Base-by-base conservation (phyloP, 75 land plant species). In the Pinus tabuliformis region DNA sequence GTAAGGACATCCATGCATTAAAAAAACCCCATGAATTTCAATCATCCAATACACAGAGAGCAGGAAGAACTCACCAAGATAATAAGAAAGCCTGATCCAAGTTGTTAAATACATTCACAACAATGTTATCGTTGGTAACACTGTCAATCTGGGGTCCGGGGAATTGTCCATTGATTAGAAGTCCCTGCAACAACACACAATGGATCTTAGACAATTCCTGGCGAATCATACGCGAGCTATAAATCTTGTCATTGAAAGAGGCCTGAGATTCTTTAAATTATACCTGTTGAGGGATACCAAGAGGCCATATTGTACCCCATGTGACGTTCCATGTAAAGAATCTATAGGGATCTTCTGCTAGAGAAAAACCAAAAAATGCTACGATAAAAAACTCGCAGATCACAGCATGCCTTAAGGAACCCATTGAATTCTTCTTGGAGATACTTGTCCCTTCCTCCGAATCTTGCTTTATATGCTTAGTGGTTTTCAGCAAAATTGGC, bases 71-170 rank as follows among this genome's bases (percentile, higher is more conserved):
- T 62, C 3, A 62, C 64, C 64, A 62, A 24, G 64, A 62, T 28
- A 62, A 26, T 62, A 62, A 15, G 64, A 62, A 62, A 62, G 64
- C 30, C 33, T 62, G 30, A 62, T 62, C 92, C 17, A 93, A 84
- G 59, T 83, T 81, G 78, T 95, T 95, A 77, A 76, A 81, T 45
- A 95, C 90, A 75, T 91, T 91, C 77, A 95, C 77, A 36, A 89
- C 76, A 16, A 95, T 74, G 76, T 92, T 91, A 81, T 93, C 87
- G 78, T 95, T 95, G 49, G 98, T 93, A 12, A 85, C 86, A 61
- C 81, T 72, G 45, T 91, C 89, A 66, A 95, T 80, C 20, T 75
- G 80, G n/a, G 98, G 98, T 45, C 98, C 98, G n/a, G 98, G 98
- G 57, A 95, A 93, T 37, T 89, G 94, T 12, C 89, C 96, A 77